Conservation (phyloP, 2,329 filamentous ascomycete genomes). For the Graphium sp. region DNA sequence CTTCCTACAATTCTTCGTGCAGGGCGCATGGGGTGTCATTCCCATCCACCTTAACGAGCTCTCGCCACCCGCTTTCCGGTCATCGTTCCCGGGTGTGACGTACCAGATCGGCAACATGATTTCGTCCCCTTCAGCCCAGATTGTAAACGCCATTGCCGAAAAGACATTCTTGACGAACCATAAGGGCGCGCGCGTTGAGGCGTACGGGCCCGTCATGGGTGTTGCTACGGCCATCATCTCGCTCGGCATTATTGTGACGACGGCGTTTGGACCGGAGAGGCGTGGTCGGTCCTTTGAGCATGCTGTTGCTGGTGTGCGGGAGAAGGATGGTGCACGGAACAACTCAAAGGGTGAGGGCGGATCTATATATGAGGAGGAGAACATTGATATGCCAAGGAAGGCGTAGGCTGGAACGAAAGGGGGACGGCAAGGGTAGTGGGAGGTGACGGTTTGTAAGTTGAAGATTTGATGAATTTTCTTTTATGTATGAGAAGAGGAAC, state of each 20-base stretch:
- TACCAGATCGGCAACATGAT: constrained; percentile 69
- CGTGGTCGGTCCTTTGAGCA: constrained; percentile 53
- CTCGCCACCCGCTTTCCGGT: constrained; percentile 54
- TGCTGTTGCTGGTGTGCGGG: constrained; percentile 21
- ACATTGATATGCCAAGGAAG: constrained; percentile 32
- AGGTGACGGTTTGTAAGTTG: no score
- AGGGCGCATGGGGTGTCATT: constrained; percentile 63
- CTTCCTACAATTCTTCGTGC: constrained; percentile 67
- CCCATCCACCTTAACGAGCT: constrained; percentile 67
- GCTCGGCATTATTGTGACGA: constrained; percentile 48
- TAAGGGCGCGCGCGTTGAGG: constrained; percentile 41
- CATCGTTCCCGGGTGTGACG: constrained; percentile 56
- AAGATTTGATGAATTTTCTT: no score
- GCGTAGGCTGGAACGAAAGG: no score
- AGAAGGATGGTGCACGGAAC: no score
- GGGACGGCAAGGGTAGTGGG: no score
- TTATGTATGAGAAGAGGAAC: no score
- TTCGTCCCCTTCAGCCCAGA: constrained; percentile 53
- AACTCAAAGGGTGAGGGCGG: no score
- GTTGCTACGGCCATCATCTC: constrained; percentile 64
- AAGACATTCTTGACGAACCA: constrained; percentile 33
- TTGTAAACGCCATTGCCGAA: constrained; percentile 60
- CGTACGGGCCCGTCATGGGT: constrained; percentile 62
- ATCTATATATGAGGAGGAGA: constrained; percentile 30
- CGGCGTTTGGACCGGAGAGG: constrained; percentile 58